A percentile compares a stretch with the other conserved stretches of the same genome.
These are phyloP conservation scores for Cadophora gregata DNA, from an alignment of 2,329 filamentous ascomycete species.

Conservation along the genomic window DNA sequence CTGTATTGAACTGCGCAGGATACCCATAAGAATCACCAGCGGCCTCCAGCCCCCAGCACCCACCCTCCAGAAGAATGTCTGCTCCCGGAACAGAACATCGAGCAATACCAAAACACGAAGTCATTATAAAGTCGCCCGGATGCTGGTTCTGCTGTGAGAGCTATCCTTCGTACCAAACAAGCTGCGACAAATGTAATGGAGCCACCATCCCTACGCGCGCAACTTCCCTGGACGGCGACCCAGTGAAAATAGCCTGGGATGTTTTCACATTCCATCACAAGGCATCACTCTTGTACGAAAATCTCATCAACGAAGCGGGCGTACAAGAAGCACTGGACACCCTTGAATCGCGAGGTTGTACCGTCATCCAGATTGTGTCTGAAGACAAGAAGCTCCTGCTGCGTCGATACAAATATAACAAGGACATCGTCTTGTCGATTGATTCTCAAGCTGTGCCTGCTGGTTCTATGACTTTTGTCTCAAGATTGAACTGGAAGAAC, in stretches of 20 bases:
- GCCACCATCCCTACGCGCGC: background rate
- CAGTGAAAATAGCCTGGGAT: background rate
- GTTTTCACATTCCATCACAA: background rate
- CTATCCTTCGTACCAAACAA: background rate
- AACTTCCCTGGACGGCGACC: background rate
- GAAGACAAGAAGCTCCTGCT: background rate
- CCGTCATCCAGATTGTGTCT: background rate
- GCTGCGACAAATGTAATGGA: background rate
- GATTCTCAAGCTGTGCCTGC: too few relatives aligned
- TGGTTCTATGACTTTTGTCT: background rate
- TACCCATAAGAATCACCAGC: too few relatives aligned
- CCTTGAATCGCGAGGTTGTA: background rate
- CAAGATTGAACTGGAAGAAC: background rate
- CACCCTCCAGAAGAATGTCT: background rate
- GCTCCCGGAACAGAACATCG: background rate
- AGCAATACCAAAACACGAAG: background rate
- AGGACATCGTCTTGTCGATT: background rate
- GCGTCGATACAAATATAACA: background rate
- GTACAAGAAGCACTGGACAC: background rate
- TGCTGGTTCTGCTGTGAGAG: background rate
- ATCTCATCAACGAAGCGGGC: background rate
- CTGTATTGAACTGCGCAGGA: too few relatives aligned
- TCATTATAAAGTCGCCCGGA: background rate
- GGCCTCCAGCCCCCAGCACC: background rate
- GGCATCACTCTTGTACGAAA: background rate